Conservation (phyloP, 2,329 filamentous ascomycete species). For the Fulvia fulva region DNA sequence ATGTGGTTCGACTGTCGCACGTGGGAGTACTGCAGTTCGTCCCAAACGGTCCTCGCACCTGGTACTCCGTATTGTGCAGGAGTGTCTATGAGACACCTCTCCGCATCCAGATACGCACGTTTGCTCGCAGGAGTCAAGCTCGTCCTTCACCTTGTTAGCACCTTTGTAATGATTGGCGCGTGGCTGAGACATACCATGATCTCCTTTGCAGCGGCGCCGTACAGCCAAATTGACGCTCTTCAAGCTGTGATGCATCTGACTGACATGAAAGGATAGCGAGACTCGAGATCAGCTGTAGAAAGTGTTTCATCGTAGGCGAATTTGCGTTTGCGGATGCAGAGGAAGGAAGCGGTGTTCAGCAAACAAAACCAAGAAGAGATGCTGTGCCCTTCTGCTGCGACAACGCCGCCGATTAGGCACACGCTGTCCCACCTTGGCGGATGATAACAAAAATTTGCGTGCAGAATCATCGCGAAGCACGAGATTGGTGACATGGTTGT, state of each 20-base stretch:
- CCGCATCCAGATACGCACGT: constrained; percentile 17
- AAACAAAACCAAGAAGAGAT: not conserved
- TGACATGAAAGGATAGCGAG: not conserved
- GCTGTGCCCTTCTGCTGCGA: not conserved
- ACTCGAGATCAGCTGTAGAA: not conserved
- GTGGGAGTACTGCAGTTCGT: constrained; percentile 23
- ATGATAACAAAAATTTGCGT: not conserved
- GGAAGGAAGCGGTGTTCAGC: not conserved
- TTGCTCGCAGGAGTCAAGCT: constrained; percentile 16
- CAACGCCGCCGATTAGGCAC: not conserved
- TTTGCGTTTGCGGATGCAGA: not conserved
- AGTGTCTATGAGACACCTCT: constrained; percentile 18
- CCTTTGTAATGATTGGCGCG: too few relatives aligned
- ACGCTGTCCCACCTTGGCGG: not conserved
- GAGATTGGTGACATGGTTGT: not conserved
- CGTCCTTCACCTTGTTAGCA: constrained; percentile 8
- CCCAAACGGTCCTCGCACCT: constrained; percentile 19
- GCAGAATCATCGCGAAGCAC: not conserved
- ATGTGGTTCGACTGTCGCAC: constrained; percentile 22
- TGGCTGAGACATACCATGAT: constrained; percentile 4
- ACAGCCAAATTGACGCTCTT: constrained; percentile 1
- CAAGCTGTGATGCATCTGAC: not conserved
- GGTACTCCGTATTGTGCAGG: constrained; percentile 17
- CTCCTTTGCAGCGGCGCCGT: constrained; percentile 3
- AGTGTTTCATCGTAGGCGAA: not conserved